Evolutionary conservation across 139 green algal species (phyloP).

Genomic region (Coelastrella sp.): DNA sequence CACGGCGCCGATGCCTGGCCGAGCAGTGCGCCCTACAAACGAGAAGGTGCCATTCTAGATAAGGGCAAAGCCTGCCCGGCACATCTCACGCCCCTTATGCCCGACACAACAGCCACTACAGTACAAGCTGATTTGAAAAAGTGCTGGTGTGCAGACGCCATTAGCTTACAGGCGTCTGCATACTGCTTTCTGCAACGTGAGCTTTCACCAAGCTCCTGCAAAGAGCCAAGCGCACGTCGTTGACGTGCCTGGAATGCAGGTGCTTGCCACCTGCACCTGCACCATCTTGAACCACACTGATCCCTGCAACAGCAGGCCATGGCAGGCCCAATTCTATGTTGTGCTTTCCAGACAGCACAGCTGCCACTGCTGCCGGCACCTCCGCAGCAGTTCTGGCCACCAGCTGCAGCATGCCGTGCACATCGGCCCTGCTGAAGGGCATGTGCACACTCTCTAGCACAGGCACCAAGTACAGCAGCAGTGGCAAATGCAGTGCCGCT

Average conservation of each 20-base stretch:
- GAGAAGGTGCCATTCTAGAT: no score
- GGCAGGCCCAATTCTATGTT: background rate
- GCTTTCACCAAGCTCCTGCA: slow-evolving; percentile 50
- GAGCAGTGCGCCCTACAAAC: no score
- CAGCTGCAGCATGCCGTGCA: slow-evolving; percentile 44
- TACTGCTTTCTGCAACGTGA: slow-evolving; percentile 33
- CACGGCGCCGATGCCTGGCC: no score
- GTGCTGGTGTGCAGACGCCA: no score
- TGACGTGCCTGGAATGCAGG: slow-evolving; percentile 26
- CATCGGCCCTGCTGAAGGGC: background rate
- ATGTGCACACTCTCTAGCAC: slow-evolving; percentile 23
- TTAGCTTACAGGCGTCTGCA: background rate
- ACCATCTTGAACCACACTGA: slow-evolving; percentile 14
- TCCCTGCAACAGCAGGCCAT: no score
- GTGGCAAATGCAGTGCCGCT: slow-evolving; percentile 17
- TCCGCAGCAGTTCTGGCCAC: background rate
- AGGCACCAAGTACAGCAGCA: slow-evolving; percentile 33
- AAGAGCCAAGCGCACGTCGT: slow-evolving; percentile 57
- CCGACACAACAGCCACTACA: no score
- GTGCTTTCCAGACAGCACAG: background rate
- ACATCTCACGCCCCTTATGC: no score
- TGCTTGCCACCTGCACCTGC: background rate
- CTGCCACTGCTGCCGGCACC: background rate
- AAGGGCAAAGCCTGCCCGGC: no score
- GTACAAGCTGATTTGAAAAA: no score